Evolutionary conservation across 495 filamentous ascomycete genomes (phyloP), one percentile per base, ranked within the genome.

Genomic region (Penicillium atrosanguineum): DNA sequence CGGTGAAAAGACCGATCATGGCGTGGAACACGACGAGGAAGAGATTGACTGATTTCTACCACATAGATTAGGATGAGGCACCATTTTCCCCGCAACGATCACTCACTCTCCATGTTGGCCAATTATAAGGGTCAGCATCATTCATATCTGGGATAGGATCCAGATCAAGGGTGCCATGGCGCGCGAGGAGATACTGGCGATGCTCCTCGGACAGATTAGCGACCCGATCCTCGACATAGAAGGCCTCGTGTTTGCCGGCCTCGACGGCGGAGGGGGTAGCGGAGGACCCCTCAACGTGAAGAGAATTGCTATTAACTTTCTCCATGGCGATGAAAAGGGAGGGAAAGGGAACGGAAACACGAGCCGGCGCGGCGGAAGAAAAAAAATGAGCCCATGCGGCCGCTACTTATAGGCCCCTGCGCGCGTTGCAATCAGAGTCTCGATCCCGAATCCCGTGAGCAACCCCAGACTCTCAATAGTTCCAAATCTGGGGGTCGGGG

Each of bases 21-120:
- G 79, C 79, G 50, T 84, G 79, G 60, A 83, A 81, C 2, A 79
- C 75, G 34, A 84, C 74, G 11, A 83, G 70, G 14, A 75, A 29
- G 0, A 82, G 69, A 50, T 83, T 83, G 29, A 71, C 34, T n/a
- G 69, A 59, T 79, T 83, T 83, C 80, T 82, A 59, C 37, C 23
- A 12, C 25, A 44, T 37, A 34, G 11, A 23, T 44, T 18, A 56
- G 46, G 28, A 43, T 20, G 7, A 39, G 7, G n/a, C 42, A 3
- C 25, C 6, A 23, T 9, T 14, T 15, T 19, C 40, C 14, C 12
- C 26, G 8, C 16, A 15, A 12, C 46, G 31, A 31, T 42, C 38
- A 25, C 54, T 53, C 53, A 72, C 68, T 59, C 65, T 64, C 68
- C 68, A 81, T 6, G 38, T 54, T 0, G 78, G 70, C 79, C 80